phyloP scores from a whole-genome alignment of 352 stramenopile species.

The Bremia lactucae region DNA sequence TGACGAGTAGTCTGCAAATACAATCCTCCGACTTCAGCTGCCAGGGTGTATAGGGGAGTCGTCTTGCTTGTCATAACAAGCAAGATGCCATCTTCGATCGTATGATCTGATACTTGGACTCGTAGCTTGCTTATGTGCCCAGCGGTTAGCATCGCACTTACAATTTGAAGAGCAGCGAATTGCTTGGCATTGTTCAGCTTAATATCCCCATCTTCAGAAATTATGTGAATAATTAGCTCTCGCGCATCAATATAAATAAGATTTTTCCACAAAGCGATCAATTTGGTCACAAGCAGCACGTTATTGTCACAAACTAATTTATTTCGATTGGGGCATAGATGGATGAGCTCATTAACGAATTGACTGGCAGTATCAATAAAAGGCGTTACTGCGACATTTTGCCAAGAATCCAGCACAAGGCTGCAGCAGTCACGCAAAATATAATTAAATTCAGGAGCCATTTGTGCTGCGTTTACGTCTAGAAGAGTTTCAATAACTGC shows the following conservation, averaged over 20 bases:
- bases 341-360: constrained; percentile 49
- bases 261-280: constrained; percentile 52
- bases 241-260: constrained; percentile 28
- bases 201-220: constrained; percentile 26
- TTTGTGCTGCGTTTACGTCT: constrained; percentile 27
- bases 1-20: constrained; percentile 17
- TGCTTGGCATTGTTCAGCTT: constrained; percentile 33
- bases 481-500: constrained; percentile 46
- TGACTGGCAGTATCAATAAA: constrained; percentile 19
- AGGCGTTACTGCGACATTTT: constrained; percentile 17
- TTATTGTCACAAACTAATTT: constrained; percentile 62
- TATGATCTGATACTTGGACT: constrained; percentile 12
- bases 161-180: constrained; percentile 43
- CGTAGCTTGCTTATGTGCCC: constrained; percentile 20
- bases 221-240: constrained; percentile 28
- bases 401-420: constrained; percentile 44
- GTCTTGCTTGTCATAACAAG: constrained; percentile 35
- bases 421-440: constrained; percentile 65
- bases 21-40: constrained; percentile 54
- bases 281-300: constrained; percentile 36
- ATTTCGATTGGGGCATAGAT: constrained; percentile 39
- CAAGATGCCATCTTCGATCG: constrained; percentile 42
- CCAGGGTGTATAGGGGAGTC: constrained; percentile 41
- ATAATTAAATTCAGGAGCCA: constrained; percentile 52
- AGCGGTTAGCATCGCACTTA: constrained; percentile 45